These are phyloP conservation scores for Chloris gayana DNA, from an alignment of 176 grass and related monocot species.

Conservation along the genomic window DNA sequence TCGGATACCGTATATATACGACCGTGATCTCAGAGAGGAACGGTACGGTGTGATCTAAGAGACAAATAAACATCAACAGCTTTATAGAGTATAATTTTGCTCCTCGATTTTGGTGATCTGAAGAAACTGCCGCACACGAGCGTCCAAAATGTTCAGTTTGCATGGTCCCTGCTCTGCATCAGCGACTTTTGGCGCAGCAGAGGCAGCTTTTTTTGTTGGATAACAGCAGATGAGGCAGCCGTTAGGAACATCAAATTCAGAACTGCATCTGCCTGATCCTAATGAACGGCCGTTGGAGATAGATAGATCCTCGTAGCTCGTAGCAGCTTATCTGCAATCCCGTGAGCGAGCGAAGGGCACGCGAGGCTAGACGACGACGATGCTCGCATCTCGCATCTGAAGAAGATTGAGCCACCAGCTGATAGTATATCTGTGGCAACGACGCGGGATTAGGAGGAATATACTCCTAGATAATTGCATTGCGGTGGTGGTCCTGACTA, in stretches of 20 bases:
- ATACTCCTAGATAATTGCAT: not conserved
- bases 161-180: slow-evolving; percentile 10
- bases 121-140: not conserved
- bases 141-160: slow-evolving; percentile 18
- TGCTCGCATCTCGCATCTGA: not conserved
- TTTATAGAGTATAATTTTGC: too few species aligned
- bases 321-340: slow-evolving; percentile 23
- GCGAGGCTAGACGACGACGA: slow-evolving; percentile 16
- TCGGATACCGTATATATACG: too few species aligned
- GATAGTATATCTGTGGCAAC: too few species aligned
- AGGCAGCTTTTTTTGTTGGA: too few species aligned
- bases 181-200: not conserved
- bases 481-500: slow-evolving; percentile 13
- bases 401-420: not conserved
- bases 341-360: slow-evolving; percentile 20
- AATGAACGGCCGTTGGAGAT: not conserved
- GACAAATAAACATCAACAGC: not conserved
- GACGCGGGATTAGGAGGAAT: not conserved
- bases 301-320: not conserved
- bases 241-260: not conserved
- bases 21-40: too few species aligned
- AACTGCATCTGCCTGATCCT: not conserved
- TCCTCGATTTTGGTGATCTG: slow-evolving; percentile 16
- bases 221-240: too few species aligned
- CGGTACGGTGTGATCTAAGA: too few species aligned